A percentile compares a stretch with the other conserved stretches of the same genome.
These are phyloP conservation scores for Thozetella sp. DNA, from an alignment of 495 filamentous ascomycete genomes.

Conservation along the genomic window DNA sequence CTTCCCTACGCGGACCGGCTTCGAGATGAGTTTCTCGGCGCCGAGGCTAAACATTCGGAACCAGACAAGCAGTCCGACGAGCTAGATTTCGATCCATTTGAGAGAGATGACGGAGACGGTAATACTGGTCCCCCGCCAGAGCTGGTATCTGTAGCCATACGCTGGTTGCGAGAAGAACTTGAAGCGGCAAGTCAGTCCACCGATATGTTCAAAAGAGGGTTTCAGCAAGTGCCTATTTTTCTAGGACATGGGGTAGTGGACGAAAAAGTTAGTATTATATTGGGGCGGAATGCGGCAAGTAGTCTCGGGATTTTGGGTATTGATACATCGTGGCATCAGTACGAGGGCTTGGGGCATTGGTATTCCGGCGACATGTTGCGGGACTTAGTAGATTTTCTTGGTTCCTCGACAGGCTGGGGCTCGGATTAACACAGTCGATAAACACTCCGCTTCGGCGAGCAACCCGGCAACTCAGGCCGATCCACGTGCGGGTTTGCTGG, in stretches of 20 bases:
- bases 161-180: conserved; percentile 18
- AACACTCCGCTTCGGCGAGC: no score
- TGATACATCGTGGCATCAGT: conserved; percentile 41
- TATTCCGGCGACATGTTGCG: conserved; percentile 49
- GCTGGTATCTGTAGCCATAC: conserved; percentile 14
- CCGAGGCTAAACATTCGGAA: conserved; percentile 4
- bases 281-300: conserved; percentile 35
- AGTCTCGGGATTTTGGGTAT: conserved; percentile 32
- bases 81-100: conserved; percentile 25
- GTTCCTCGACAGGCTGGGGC: no score
- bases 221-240: conserved; percentile 41
- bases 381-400: conserved; percentile 47
- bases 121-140: conserved; percentile 16
- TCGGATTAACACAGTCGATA: no score
- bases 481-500: no score
- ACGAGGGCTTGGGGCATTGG: conserved; percentile 52
- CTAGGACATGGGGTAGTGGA: conserved; percentile 54
- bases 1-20: conserved; percentile 46
- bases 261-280: conserved; percentile 37
- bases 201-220: background rate
- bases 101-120: conserved; percentile 15
- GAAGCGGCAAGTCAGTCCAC: conserved; percentile 1
- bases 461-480: no score
- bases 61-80: conserved; percentile 13
- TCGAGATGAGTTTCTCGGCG: conserved; percentile 21